Base-by-base conservation (phyloP, 2,329 filamentous ascomycete genomes). In the Cyanodermella asteris region DNA sequence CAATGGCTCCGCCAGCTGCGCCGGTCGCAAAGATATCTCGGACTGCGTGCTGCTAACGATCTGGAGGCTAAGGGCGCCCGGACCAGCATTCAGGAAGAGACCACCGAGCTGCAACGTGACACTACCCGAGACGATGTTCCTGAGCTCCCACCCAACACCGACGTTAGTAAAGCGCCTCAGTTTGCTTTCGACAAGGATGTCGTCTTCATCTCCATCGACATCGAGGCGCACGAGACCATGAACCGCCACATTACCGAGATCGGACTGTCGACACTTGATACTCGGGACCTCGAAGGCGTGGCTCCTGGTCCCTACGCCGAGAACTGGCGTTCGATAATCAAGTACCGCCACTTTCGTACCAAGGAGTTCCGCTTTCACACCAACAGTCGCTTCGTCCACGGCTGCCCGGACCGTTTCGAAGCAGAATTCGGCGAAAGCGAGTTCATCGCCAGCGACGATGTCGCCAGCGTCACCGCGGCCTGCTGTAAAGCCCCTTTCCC, bases 221-320 rank as follows among this genome's bases (percentile, higher is more conserved):
- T 87, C 16, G 87, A 97, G 46, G 69, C 72, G 2, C 77, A 71
- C 29, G 87, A 97, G 44, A 49, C 51, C 13, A 55, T 64, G 22
- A 62, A 67, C 8, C 52, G 58, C 17, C 53, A 64, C 8, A 61
- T 94, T 30, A 91, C 82, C 0, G 87, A 97, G 45, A 59, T 97
- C 19, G 87, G 87, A 1, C 56, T 97, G 20, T 72, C 78, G 2
- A 70, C 72, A 3, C 55, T 94, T 0, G 81, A 94, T 42, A 81
- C 74, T 1, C 44, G 50, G 12, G 57, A 65, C 25, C 45, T 80
- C 13, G 37, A 47, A 1, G 49, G 45, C 6, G 32, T 68, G 1
- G 38, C 63, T 0, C 74, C 76, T 3, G 76, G 76, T 1, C 38
- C 51, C 3, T 46, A 53, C 14, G 77, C 70, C 3, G 37, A 51